Base-by-base conservation (phyloP, 2,329 filamentous ascomycete genomes). In the Lachnellula suecica region DNA sequence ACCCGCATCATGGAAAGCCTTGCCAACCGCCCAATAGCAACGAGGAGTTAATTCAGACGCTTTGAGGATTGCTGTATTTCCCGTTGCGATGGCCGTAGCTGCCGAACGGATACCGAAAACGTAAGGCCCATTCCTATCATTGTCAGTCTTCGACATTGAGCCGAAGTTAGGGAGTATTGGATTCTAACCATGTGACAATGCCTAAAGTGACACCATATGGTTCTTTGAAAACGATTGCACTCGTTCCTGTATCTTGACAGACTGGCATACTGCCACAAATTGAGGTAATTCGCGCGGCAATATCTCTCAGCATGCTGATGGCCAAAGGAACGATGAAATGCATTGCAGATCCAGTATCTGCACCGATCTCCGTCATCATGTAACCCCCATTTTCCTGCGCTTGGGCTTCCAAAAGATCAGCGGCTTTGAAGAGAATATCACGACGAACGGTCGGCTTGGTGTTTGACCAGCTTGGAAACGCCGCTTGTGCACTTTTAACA, bases 131-230 rank as follows among this genome's bases (percentile, higher is more conserved):
- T 84, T 82, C 23, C 23, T 48, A n/a, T n/a, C n/a, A n/a, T n/a
- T n/a, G n/a, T n/a, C n/a, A n/a, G n/a, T n/a, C n/a, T n/a, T n/a
- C n/a, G n/a, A n/a, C n/a, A n/a, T n/a, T n/a, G n/a, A n/a, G n/a
- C n/a, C n/a, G n/a, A n/a, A n/a, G n/a, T n/a, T n/a, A n/a, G n/a
- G n/a, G n/a, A n/a, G n/a, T n/a, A n/a, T n/a, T n/a, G n/a, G n/a
- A n/a, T n/a, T n/a, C 51, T 60, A 69, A 84, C 89, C 89, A 94
- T 13, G 89, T 88, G 3, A 86, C 87, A 68, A 94, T 90, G 3
- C 81, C 84, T 27, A 93, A 71, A n/a, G 91, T 77, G 10, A 93
- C 89, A 1, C 90, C 90, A 61, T 82, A 89, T 0, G 90, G 89
- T 70, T 91, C 87, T 64, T 83, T 85, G 59, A 85, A 69, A 6